Evolutionary conservation across 225 moss, liverwort and hornwort genomes (phyloP), one percentile per base, ranked within the genome.

Genomic region (Sphagnum contortum): DNA sequence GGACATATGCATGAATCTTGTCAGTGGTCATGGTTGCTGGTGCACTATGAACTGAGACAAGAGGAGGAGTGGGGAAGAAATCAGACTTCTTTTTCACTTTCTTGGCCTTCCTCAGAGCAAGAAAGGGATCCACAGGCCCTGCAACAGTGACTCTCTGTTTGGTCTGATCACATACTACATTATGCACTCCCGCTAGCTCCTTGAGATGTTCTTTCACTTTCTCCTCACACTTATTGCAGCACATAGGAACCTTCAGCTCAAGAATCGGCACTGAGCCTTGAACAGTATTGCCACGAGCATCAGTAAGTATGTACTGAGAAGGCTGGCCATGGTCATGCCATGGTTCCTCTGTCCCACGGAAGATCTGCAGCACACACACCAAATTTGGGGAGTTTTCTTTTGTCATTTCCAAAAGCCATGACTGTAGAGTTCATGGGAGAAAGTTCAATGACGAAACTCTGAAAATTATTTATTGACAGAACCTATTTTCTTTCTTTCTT

Each of bases 141-240:
- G 78, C 78, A 2, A 82, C 72, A 0, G 82, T 82, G 45, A 82
- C 78, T 2, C 73, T 69, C 65, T 82, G 82, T 65, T 82, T 78
- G 60, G 67, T 68, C 68, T 73, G 75, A 57, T 82, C 82, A 44
- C 82, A 82, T 5, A 78, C 68, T 5, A 82, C 78, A 68, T 66
- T 12, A 7, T 50, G 64, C 29, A 78, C 78, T 1, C 78, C 82
- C 4, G 72, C 65, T 12, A 75, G 4, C 59, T 78, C 78, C 9
- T 75, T 59, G 0, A 82, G 4, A 44, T 58, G 68, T 64, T 82
- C 82, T 66, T n/a, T n/a, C n/a, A n/a, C n/a, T n/a, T n/a, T n/a
- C n/a, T n/a, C n/a, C n/a, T n/a, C n/a, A n/a, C n/a, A 78, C 68
- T 82, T 82, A 50, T 82, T 78, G 57, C 78, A 78, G 62, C 82